A percentile compares a stretch with the other conserved stretches of the same genome.
Evolutionary conservation across 306 rosid species (phyloP).

Genomic region (Cicer judaicum): DNA sequence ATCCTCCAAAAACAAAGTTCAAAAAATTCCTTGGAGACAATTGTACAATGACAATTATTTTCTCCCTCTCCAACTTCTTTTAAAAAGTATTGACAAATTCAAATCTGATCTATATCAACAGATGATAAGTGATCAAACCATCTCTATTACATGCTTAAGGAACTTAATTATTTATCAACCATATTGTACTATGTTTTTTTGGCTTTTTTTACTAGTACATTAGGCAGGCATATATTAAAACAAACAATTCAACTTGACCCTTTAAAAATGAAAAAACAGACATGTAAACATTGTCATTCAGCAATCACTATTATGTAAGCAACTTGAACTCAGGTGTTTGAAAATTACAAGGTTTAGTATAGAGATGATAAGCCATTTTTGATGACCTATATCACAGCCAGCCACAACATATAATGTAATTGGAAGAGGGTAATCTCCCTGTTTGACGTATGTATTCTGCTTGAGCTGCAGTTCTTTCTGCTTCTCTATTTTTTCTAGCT

Average conservation of each 20-base stretch:
- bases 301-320: conserved; percentile 41
- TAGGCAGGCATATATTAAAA: not conserved
- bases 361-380: conserved; percentile 21
- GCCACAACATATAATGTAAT: conserved; percentile 69
- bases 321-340: conserved; percentile 41
- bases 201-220: too few relatives aligned
- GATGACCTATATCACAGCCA: conserved; percentile 54
- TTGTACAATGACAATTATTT: too few relatives aligned
- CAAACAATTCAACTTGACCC: conserved; percentile 21
- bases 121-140: too few relatives aligned
- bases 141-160: too few relatives aligned
- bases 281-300: conserved; percentile 36
- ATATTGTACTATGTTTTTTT: too few relatives aligned
- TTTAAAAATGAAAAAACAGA: conserved; percentile 1
- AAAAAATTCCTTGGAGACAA: too few relatives aligned
- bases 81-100: too few relatives aligned
- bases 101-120: too few relatives aligned
- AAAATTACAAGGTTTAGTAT: conserved; percentile 44
- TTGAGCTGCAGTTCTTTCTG: conserved; percentile 77
- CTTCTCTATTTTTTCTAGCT: conserved; percentile 66
- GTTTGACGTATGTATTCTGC: conserved; percentile 84
- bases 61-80: too few relatives aligned
- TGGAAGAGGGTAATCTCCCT: conserved; percentile 67
- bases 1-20: too few relatives aligned
- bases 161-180: too few relatives aligned